A percentile compares a stretch with the other conserved stretches of the same genome.
Evolutionary conservation across 306 rosid species (phyloP).

Genomic region (Corylus avellana): DNA sequence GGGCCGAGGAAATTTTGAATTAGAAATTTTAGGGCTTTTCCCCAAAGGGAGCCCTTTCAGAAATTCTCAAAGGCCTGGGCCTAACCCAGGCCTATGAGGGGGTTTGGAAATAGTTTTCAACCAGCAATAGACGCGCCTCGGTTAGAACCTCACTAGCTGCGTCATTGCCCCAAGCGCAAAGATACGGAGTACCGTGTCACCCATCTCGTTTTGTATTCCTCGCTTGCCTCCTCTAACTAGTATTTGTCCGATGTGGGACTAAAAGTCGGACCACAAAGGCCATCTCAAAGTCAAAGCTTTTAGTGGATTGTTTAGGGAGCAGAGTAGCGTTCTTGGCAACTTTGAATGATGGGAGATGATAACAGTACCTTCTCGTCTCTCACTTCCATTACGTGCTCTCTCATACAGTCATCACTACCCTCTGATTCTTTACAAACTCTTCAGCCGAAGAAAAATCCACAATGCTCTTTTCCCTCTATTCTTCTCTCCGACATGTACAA

Average conservation of each 20-base stretch:
- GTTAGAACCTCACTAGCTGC: no score
- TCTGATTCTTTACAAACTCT: constrained; percentile 21
- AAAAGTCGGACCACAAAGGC: not conserved
- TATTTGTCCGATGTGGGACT: not conserved
- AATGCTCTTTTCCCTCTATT: constrained; percentile 9
- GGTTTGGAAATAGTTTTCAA: not conserved
- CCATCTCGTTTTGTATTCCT: not conserved
- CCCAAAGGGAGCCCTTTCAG: not conserved
- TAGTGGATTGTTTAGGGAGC: not conserved
- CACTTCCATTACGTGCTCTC: not conserved
- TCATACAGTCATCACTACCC: not conserved
- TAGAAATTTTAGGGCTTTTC: not conserved
- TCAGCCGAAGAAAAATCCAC: constrained; percentile 17
- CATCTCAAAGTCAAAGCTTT: not conserved
- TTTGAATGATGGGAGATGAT: constrained; percentile 37
- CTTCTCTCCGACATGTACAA: not conserved
- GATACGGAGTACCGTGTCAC: no score
- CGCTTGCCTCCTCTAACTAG: not conserved
- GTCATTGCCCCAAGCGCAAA: no score
- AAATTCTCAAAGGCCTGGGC: constrained; percentile 7
- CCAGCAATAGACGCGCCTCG: no score
- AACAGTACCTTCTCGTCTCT: not conserved
- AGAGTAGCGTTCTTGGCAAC: not conserved
- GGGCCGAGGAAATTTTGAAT: rapidly evolving
- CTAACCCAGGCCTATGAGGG: not conserved